These are phyloP conservation scores for Astraeus odoratus DNA, from an alignment of 768 basidiomycete species.

Conservation along the genomic window DNA sequence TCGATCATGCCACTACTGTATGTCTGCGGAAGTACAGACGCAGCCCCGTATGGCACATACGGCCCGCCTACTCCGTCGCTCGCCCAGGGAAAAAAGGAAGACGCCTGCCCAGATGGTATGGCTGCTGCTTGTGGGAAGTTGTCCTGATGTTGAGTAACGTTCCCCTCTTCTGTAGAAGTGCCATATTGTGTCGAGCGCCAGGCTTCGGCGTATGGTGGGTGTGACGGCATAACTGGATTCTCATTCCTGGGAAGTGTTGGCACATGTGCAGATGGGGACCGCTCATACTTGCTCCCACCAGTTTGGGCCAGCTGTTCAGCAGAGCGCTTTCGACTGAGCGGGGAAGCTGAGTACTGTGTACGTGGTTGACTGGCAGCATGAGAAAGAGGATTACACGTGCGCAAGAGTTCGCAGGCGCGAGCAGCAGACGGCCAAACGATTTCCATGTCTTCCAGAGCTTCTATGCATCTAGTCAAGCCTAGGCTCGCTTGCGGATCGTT, in stretches of 20 bases:
- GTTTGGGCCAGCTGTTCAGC: conserved; percentile 47
- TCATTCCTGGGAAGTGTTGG: conserved; percentile 1
- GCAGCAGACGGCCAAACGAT: conserved; percentile 71
- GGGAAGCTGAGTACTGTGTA: neutral
- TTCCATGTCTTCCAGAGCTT: conserved; percentile 57
- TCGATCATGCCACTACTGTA: conserved; percentile 69
- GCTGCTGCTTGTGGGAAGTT: conserved; percentile 4
- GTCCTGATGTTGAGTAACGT: neutral
- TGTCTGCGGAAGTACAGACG: conserved; percentile 66
- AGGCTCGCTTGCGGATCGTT: conserved; percentile 62
- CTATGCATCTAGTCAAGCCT: conserved; percentile 62
- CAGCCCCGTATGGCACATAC: conserved; percentile 40
- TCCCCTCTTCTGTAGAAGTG: neutral
- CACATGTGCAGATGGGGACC: conserved; percentile 9
- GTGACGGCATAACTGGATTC: conserved; percentile 5
- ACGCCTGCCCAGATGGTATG: conserved; percentile 15
- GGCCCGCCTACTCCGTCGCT: conserved; percentile 17
- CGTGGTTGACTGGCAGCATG: neutral
- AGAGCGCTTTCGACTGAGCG: conserved; percentile 34
- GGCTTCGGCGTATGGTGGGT: conserved; percentile 18
- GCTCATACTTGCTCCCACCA: conserved; percentile 21
- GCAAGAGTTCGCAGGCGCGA: conserved; percentile 64
- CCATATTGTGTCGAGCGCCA: conserved; percentile 25
- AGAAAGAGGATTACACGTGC: neutral
- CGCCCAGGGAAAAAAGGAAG: conserved; percentile 43